These are phyloP conservation scores for Ehretia macrophylla DNA, from an alignment of 257 asterid genomes.

Conservation along the genomic window DNA sequence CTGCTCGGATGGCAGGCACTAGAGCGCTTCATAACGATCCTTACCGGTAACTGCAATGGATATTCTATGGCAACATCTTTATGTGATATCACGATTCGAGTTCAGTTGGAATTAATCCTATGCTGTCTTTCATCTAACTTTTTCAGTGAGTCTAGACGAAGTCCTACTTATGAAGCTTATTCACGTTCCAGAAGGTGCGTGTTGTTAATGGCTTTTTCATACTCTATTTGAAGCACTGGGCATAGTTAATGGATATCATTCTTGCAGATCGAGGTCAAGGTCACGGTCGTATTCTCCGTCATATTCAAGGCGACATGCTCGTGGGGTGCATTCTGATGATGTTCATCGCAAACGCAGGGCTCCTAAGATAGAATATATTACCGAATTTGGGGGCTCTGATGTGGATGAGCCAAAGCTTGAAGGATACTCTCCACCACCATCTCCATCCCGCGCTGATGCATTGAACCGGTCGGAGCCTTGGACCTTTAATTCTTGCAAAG, in stretches of 20 bases:
- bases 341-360: conserved; percentile 59
- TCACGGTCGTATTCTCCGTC: conserved; percentile 87
- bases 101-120: conserved; percentile 1
- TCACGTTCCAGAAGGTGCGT: conserved; percentile 77
- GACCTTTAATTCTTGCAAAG: conserved; percentile 90
- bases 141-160: conserved; percentile 83
- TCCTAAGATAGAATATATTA: conserved; percentile 86
- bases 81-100: not conserved
- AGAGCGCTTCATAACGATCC: conserved; percentile 85
- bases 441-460: conserved; percentile 64
- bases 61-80: not conserved
- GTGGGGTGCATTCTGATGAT: conserved; percentile 63
- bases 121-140: not conserved
- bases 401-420: conserved; percentile 62
- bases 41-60: conserved; percentile 51
- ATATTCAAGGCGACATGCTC: conserved; percentile 57
- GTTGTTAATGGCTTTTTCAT: not conserved
- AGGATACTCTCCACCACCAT: conserved; percentile 93
- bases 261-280: conserved; percentile 69
- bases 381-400: conserved; percentile 89
- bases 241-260: conserved; percentile 16
- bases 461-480: conserved; percentile 99
- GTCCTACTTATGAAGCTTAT: conserved; percentile 98
- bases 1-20: conserved; percentile 67
- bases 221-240: not conserved